phyloP scores from a whole-genome alignment of 179 eudicot genomes.

The Spergularia azorica region DNA sequence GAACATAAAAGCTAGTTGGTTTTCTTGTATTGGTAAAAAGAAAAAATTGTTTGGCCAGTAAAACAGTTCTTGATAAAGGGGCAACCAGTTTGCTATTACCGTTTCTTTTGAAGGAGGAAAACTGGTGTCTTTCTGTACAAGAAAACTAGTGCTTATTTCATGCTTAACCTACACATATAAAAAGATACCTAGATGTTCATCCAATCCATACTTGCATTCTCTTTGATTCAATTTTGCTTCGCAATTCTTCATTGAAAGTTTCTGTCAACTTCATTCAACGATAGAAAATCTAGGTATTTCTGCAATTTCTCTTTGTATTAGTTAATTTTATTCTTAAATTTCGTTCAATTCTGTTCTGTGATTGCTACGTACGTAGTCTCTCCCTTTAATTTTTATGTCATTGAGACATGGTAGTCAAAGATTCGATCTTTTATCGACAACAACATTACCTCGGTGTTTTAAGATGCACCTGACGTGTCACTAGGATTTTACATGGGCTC shows the following conservation, averaged over 20 bases:
- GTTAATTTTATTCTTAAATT: neutral
- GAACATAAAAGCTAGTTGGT: no score
- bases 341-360: neutral
- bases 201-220: neutral
- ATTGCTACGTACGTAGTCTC: no score
- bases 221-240: neutral
- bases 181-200: neutral
- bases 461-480: no score
- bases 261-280: neutral
- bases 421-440: neutral
- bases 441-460: no score
- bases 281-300: neutral
- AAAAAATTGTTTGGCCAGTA: no score
- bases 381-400: no score
- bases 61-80: neutral
- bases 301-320: no score
- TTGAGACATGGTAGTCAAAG: no score
- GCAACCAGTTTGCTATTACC: neutral
- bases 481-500: no score
- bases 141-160: neutral
- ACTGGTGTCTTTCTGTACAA: neutral
- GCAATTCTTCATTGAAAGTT: neutral
- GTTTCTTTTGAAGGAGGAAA: neutral
- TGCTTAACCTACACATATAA: neutral
- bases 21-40: no score